Evolutionary conservation across 371 early-diverging fungal species (phyloP), one percentile per base, ranked within the genome.

Genomic region (Cokeromyces recurvatus): DNA sequence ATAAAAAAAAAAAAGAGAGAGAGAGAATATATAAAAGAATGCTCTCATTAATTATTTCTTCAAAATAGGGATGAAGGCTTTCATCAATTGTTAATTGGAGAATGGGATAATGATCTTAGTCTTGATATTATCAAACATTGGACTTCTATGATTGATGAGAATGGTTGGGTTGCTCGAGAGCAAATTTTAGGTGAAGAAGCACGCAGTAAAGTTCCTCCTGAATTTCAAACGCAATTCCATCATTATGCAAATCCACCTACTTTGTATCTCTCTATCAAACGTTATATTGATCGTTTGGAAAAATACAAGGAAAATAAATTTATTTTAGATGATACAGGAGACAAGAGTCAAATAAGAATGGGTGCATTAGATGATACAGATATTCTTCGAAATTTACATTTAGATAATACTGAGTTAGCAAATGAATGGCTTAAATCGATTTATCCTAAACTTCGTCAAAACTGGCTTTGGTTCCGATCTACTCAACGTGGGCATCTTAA

Each of bases 201-300:
- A 0, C 80, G 94, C 20, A 90, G 90, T 70, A 90, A 88, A 55
- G 89, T 92, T 4, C 96, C 96, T 0, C 24, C 61, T 10, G 91
- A 95, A 73, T 95, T 95, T 74, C 94, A 93, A 51, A 87, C 85
- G 0, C 96, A 97, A 64, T 89, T 88, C 56, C 88, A 91, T 9
- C 85, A 94, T 43, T 90, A 88, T 66, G 97, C 89, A 37, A 97
- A 95, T 53, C 97, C 97, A 10, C 97, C 97, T 0, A 94, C 94
- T 1, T 63, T 95, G 15, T 66, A 89, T 43, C 67, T 91, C 42
- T 76, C 87, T 12, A 75, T 93, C 22, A 74, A 72, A 36, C 70
- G 71, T 7, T 86, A 78, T 46, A 55, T 87, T 19, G 69, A 78
- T 31, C 64, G 78, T 25, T 38, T 77, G 5, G 56, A 58, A 9